phyloP scores from a whole-genome alignment of 2,329 filamentous ascomycete genomes.

The Microdochium bolleyi region DNA sequence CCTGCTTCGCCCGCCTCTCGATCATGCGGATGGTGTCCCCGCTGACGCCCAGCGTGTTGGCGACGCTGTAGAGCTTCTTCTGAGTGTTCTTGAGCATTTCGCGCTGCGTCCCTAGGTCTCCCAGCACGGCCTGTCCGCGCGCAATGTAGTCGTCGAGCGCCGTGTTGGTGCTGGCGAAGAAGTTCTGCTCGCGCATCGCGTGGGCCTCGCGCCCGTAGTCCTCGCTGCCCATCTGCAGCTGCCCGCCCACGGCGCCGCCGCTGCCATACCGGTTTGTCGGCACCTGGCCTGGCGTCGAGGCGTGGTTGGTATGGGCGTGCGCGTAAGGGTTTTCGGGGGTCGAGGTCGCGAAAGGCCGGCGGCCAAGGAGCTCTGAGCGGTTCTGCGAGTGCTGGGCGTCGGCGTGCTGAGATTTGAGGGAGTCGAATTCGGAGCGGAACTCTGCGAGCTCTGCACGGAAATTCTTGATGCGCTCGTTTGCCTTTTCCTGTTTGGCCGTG shows the following conservation, averaged over 20 bases:
- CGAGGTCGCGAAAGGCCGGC: slow-evolving; percentile 70
- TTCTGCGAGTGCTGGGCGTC: slow-evolving; percentile 60
- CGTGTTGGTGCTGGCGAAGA: slow-evolving; percentile 72
- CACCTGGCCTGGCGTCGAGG: slow-evolving; percentile 22
- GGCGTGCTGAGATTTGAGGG: slow-evolving; percentile 69
- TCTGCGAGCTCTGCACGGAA: slow-evolving; percentile 78
- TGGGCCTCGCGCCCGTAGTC: slow-evolving; percentile 70
- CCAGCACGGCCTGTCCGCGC: slow-evolving; percentile 79
- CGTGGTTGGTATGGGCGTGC: slow-evolving; percentile 32
- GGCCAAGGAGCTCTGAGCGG: slow-evolving; percentile 74
- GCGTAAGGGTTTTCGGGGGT: slow-evolving; percentile 92
- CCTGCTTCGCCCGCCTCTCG: slow-evolving; percentile 81
- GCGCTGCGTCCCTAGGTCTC: slow-evolving; percentile 79
- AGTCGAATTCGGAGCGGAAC: slow-evolving; percentile 70
- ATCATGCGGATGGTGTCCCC: slow-evolving; percentile 97
- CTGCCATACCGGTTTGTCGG: slow-evolving; percentile 32
- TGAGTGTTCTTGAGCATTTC: slow-evolving; percentile 96
- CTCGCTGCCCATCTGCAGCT: slow-evolving; percentile 40
- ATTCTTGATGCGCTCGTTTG: slow-evolving; percentile 72
- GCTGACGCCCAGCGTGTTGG: slow-evolving; percentile 86
- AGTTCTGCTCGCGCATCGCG: slow-evolving; percentile 81
- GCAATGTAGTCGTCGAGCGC: slow-evolving; percentile 94
- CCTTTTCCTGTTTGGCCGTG: slow-evolving; percentile 85
- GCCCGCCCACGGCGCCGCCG: slow-evolving; percentile 20
- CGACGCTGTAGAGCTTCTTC: slow-evolving; percentile 81